Evolutionary conservation across 495 filamentous ascomycete genomes (phyloP).

Genomic region (Penicillium flavigenum): DNA sequence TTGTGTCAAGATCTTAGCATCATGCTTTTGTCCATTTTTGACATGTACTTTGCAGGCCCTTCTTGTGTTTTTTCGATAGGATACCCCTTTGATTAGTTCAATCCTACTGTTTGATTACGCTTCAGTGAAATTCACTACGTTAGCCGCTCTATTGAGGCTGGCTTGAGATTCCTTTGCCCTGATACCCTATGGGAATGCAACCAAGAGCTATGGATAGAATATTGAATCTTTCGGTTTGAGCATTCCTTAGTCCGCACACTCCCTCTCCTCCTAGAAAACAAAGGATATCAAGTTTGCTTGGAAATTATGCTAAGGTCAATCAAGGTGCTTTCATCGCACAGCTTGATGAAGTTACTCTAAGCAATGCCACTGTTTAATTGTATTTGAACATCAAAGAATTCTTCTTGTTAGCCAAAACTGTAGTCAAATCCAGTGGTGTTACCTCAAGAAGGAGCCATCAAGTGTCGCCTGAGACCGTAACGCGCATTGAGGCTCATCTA

Average conservation of each 20-base stretch:
- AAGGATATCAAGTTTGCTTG: background rate
- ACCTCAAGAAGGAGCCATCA: background rate
- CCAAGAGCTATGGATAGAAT: background rate
- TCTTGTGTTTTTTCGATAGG: constrained; percentile 8
- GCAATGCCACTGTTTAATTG: background rate
- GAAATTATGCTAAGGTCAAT: background rate
- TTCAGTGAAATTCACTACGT: background rate
- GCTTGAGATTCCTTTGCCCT: background rate
- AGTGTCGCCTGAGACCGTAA: background rate
- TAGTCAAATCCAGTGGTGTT: background rate
- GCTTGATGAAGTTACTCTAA: background rate
- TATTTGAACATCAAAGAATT: background rate
- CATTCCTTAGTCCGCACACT: background rate
- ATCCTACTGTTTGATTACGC: background rate
- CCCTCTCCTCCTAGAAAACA: background rate
- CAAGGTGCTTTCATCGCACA: too few species aligned
- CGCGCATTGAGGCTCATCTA: too few species aligned
- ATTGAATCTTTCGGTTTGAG: background rate
- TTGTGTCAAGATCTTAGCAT: background rate
- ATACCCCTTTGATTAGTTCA: constrained; percentile 12
- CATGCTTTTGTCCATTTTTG: background rate
- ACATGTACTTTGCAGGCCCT: background rate
- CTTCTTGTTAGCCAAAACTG: background rate
- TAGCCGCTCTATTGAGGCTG: background rate
- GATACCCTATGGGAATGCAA: background rate